Evolutionary conservation across 495 filamentous ascomycete genomes (phyloP), one percentile per base, ranked within the genome.

Genomic region (Penicillium fimorum): DNA sequence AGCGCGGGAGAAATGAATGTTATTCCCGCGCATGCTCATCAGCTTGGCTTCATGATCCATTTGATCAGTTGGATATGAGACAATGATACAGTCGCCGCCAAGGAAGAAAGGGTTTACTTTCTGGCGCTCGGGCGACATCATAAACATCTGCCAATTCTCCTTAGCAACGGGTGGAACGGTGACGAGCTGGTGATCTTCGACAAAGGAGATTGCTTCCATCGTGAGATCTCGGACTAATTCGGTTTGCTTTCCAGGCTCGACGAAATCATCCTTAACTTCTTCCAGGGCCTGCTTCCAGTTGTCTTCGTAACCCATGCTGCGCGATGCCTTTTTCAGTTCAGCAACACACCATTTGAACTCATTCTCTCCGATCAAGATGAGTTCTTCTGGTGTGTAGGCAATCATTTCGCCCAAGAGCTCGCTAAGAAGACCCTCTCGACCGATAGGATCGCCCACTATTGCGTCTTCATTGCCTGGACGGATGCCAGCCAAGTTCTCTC

Each of bases 51-150:
- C 72, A 52, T 82, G 79, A 11, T 61, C 53, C 79, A 82, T 82
- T 4, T 67, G 62, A 12, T 66, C 64, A 2, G 72, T 76, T 25
- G 33, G 33, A 50, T 81, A 83, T 6, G 77, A 75, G 18, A 82
- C 76, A 47, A 76, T 72, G 53, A 83, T 78, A 8, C 45, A 58
- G 1, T 61, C 53, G 0, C 79, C 80, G 6, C 80, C 79, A 1
- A 82, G 72, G 66, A 83, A 82, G 62, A 82, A 83, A 1, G 80
- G 79, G 29, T 73, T 77, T 9, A 75, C 70, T 41, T 73, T 75
- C 60, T 83, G 80, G 11, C 57, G 50, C 33, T 68, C 70, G 0
- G 79, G 77, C 15, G 69, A 65, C 69, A 82, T 81, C 74, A 82
- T 82, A 18, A 69, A 75, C 71, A 78, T 79, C n/a, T 74, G 70